Evolutionary conservation across 768 basidiomycete species (phyloP), one percentile per base, ranked within the genome.

Genomic region (Mycena crocata): DNA sequence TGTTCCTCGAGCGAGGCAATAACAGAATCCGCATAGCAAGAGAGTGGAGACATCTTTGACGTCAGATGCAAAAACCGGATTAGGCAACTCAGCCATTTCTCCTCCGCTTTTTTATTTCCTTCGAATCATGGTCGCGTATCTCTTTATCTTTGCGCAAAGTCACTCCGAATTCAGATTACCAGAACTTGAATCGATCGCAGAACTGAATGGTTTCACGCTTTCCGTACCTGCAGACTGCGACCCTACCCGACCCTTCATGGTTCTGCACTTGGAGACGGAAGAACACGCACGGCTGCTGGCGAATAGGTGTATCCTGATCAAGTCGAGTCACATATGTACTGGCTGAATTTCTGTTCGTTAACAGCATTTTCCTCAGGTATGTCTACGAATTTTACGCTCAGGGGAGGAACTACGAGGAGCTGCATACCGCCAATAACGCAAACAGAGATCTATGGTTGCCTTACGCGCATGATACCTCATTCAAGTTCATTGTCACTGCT

Each of bases 131-230:
- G 73, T 75, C 30, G 69, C 69, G 9, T 85, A 81, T 76, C 84
- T 95, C 60, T 79, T 96, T 57, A 84, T 91, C 46, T 93, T 95
- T 78, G 93, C 94, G 2, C 93, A 93, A 77, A 86, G 84, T 7
- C 94, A 97, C 75, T 82, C 86, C 37, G 90, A 93, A 37, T 97
- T 97, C 74, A 84, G 96, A 28, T 76, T 96, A 15, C 95, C 95
- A 35, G 94, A 96, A 75, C 85, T 98, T 0, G 77, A 80, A 32
- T 96, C 95, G 5, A 77, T 96, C 40, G 86, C 93, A 3, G 88
- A 95, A 71, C 84, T 95, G 0, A 76, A 91, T 79, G 87, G 84
- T 12, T 93, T 98, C 75, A 71, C 82, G 0, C 78, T 93, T 44
- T 76, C 78, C 42, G 78, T 93, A 59, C 72, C 79, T 19, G 81